Evolutionary conservation across 495 filamentous ascomycete genomes (phyloP).

Genomic region (Penicillium ochrochloron): DNA sequence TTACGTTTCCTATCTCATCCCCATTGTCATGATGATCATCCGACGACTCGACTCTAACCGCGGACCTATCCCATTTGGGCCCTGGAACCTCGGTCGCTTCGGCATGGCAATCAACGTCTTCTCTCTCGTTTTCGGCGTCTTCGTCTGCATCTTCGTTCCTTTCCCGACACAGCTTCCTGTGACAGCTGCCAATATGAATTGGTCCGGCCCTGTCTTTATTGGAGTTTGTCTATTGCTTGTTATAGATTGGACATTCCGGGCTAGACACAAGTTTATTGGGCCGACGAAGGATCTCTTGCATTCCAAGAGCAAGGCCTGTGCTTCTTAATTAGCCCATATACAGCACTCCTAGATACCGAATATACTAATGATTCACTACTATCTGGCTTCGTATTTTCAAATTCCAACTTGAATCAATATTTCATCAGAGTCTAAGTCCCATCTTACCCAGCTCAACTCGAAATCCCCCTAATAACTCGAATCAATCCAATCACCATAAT

Average conservation of each 20-base stretch:
- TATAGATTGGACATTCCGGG: constrained; percentile 42
- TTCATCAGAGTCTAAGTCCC: not conserved
- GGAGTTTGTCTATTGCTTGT: constrained; percentile 38
- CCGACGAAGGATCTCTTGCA: constrained; percentile 20
- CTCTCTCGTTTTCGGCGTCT: constrained; percentile 38
- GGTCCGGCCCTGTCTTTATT: constrained; percentile 42
- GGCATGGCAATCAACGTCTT: constrained; percentile 45
- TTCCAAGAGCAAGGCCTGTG: constrained; percentile 11
- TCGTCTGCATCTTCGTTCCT: constrained; percentile 45
- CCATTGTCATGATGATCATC: constrained; percentile 45
- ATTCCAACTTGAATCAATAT: not conserved
- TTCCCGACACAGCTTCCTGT: constrained; percentile 45
- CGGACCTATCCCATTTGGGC: constrained; percentile 32
- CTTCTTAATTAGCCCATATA: constrained; percentile 7
- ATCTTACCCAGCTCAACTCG: not conserved
- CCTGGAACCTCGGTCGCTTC: constrained; percentile 33
- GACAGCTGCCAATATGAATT: constrained; percentile 44
- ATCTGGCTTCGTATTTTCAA: not conserved
- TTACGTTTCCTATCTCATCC: constrained; percentile 55
- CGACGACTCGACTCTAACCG: constrained; percentile 23
- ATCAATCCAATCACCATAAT: constrained; percentile 49
- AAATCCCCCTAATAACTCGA: constrained; percentile 1
- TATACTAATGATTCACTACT: not conserved
- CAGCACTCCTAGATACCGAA: not conserved
- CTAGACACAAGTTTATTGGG: constrained; percentile 30